Conservation (phyloP, 1,284 basidiomycete species). For the Cryptococcus sp. region DNA sequence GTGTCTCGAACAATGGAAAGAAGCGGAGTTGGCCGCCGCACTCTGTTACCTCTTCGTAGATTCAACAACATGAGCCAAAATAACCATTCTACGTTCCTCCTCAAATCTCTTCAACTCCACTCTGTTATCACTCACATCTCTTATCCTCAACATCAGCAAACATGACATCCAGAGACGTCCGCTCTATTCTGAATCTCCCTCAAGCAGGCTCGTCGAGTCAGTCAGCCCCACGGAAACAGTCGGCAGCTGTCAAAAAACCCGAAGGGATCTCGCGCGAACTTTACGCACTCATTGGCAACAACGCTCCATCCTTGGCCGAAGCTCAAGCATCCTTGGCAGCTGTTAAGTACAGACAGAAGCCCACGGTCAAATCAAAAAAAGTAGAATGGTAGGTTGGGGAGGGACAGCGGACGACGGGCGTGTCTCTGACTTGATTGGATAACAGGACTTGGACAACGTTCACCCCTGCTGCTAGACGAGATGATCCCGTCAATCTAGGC, state of each 20-base stretch:
- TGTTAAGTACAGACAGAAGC: slow-evolving; percentile 83
- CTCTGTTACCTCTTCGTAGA: background rate
- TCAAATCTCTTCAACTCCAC: background rate
- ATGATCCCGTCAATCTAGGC: slow-evolving; percentile 24
- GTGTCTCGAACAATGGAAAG: no score
- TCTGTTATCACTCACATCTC: background rate
- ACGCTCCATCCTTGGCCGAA: slow-evolving; percentile 72
- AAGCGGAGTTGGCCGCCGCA: no score
- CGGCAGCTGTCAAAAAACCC: slow-evolving; percentile 61
- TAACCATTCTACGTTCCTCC: background rate
- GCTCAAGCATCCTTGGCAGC: slow-evolving; percentile 43
- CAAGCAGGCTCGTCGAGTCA: slow-evolving; percentile 32
- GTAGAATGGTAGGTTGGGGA: slow-evolving; percentile 60
- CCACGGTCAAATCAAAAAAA: slow-evolving; percentile 57
- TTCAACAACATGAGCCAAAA: background rate
- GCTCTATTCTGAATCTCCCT: slow-evolving; percentile 71
- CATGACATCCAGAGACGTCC: slow-evolving; percentile 69
- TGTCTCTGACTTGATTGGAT: background rate
- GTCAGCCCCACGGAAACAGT: slow-evolving; percentile 51
- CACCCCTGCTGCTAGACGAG: slow-evolving; percentile 49
- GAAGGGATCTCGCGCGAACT: slow-evolving; percentile 92
- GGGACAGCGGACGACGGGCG: no score
- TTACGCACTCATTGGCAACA: slow-evolving; percentile 89
- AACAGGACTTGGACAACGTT: slow-evolving; percentile 74
- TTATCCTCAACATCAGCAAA: background rate